Evolutionary conservation across 1,139 yeast genomes (phyloP).

Genomic region (Candida freyschussii): DNA sequence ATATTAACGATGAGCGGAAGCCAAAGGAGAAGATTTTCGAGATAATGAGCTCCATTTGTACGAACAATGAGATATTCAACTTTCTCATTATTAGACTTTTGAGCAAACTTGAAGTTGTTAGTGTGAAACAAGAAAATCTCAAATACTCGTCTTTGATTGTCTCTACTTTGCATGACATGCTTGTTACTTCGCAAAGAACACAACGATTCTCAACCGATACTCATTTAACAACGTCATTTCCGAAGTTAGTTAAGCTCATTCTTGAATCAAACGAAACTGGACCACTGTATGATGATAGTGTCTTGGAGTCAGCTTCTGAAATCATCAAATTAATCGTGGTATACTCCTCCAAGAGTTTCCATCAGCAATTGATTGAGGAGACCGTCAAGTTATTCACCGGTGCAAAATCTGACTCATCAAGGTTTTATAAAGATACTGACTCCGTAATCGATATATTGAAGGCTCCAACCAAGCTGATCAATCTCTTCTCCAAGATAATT

Average conservation of each 20-base stretch:
- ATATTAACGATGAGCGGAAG: constrained; percentile 23
- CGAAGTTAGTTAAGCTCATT: constrained; percentile 13
- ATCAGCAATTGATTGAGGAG: constrained; percentile 34
- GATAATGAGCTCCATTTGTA: constrained; percentile 34
- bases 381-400: constrained; percentile 29
- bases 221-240: constrained; percentile 14
- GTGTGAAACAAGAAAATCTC: constrained; percentile 1
- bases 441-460: constrained; percentile 27
- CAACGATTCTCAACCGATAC: constrained; percentile 20
- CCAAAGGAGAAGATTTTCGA: constrained; percentile 37
- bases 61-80: constrained; percentile 45
- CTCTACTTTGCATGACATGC: constrained; percentile 16
- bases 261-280: neutral
- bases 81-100: constrained; percentile 45
- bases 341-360: constrained; percentile 24
- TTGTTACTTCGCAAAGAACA: constrained; percentile 13
- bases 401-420: constrained; percentile 11
- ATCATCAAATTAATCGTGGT: constrained; percentile 29
- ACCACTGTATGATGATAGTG: constrained; percentile 17
- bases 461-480: constrained; percentile 37
- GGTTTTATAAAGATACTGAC: constrained; percentile 18
- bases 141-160: constrained; percentile 17
- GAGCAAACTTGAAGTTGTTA: constrained; percentile 34
- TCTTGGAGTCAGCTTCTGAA: constrained; percentile 29
- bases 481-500: constrained; percentile 45